Percentiles rank a stretch among this genome's conserved stretches.
Evolutionary conservation across 495 filamentous ascomycete species (phyloP).

Genomic region (Rusavskia elegans): DNA sequence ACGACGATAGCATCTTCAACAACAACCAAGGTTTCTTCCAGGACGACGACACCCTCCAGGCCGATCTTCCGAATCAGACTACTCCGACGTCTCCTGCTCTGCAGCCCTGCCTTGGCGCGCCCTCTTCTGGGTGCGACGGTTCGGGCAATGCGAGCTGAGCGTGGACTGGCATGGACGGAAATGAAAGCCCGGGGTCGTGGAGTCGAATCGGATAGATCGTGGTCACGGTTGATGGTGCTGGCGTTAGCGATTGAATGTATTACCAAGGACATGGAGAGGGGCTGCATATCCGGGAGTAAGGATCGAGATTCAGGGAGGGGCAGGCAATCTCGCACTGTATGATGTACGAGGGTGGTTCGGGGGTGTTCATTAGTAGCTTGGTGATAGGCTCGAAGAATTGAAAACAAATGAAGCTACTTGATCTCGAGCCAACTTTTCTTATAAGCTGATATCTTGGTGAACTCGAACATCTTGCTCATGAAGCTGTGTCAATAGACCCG

Average conservation of each 20-base stretch:
- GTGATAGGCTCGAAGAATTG: no score
- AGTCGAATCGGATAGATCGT: not conserved
- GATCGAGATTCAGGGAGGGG: not conserved
- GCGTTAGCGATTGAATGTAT: not conserved
- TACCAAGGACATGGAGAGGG: not conserved
- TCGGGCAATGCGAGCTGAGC: constrained; percentile 51
- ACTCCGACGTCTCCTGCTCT: constrained; percentile 45
- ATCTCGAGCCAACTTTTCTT: no score
- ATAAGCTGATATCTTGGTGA: no score
- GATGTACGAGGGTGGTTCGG: no score
- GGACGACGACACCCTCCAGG: constrained; percentile 9
- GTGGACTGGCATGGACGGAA: not conserved
- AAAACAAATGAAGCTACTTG: no score
- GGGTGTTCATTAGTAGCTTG: not conserved
- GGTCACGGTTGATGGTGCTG: not conserved
- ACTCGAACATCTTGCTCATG: no score
- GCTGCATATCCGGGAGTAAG: not conserved
- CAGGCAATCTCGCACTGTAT: no score
- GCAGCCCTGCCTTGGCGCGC: constrained; percentile 87
- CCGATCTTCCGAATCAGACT: constrained; percentile 40
- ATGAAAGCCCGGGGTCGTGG: not conserved
- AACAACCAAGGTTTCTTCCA: constrained; percentile 19
- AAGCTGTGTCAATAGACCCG: no score
- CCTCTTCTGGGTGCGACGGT: constrained; percentile 77
- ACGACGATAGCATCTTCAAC: constrained; percentile 24